A percentile compares a stretch with the other conserved stretches of the same genome.
These are phyloP conservation scores for Metschnikowia santaceciliae DNA, from an alignment of 805 yeast genomes.

Conservation along the genomic window DNA sequence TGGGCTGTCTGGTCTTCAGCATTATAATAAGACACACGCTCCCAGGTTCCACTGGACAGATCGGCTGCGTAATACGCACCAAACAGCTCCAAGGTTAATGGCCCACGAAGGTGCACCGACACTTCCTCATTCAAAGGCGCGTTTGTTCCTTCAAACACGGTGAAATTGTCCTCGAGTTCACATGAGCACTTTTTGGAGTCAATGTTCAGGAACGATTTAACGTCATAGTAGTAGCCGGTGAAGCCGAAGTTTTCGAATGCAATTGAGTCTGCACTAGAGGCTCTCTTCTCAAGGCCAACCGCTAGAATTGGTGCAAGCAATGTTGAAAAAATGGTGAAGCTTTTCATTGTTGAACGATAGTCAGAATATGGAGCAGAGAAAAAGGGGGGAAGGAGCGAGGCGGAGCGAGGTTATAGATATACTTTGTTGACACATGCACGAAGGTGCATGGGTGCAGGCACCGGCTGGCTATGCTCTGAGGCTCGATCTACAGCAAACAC, in stretches of 20 bases:
- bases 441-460: not conserved
- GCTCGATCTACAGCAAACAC: not conserved
- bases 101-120: conserved; percentile 79
- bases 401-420: not conserved
- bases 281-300: conserved; percentile 2
- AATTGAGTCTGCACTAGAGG: conserved; percentile 28
- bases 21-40: conserved; percentile 57
- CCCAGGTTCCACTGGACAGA: conserved; percentile 47
- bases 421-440: not conserved
- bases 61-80: conserved; percentile 52
- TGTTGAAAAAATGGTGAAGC: conserved; percentile 2
- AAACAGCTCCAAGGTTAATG: conserved; percentile 55
- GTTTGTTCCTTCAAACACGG: conserved; percentile 52
- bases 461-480: conserved; percentile 2
- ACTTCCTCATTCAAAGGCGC: conserved; percentile 67
- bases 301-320: conserved; percentile 5
- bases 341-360: not conserved
- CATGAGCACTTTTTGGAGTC: conserved; percentile 47
- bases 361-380: not conserved
- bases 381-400: not conserved
- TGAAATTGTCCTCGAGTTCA: conserved; percentile 32
- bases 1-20: conserved; percentile 45
- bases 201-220: conserved; percentile 39
- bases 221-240: conserved; percentile 49
- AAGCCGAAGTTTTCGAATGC: conserved; percentile 56